Evolutionary conservation across 2,329 filamentous ascomycete species (phyloP).

Genomic region (Fusarium multiceps): DNA sequence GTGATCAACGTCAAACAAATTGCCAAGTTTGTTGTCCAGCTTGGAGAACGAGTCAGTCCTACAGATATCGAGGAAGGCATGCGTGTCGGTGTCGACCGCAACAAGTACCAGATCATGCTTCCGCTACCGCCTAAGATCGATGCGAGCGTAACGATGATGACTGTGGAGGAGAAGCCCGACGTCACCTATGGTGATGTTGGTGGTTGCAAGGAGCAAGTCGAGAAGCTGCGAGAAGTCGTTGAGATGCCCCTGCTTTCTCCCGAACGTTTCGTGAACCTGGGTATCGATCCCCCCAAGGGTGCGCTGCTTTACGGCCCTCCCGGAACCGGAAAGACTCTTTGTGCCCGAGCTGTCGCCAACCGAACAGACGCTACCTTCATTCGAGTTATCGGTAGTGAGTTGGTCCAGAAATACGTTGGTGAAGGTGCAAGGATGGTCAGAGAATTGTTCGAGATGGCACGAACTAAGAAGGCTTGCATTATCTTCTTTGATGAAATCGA

Average conservation of each 20-base stretch:
- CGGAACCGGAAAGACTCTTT: conserved; percentile 98
- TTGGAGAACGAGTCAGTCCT: conserved; percentile 94
- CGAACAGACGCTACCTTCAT: conserved; percentile 99
- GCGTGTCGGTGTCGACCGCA: conserved; percentile 97
- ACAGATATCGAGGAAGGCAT: conserved; percentile 99
- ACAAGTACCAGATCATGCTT: conserved; percentile 99
- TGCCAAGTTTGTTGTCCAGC: conserved; percentile 98
- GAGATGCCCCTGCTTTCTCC: conserved; percentile 98
- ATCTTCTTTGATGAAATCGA: conserved; percentile 98
- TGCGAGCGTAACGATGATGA: conserved; percentile 99
- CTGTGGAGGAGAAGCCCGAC: conserved; percentile 98
- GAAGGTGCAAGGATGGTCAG: conserved; percentile 98
- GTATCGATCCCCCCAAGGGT: conserved; percentile 98
- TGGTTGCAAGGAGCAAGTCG: conserved; percentile 99
- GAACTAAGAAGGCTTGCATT: conserved; percentile 99
- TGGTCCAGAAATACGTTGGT: conserved; percentile 99
- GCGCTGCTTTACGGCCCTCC: conserved; percentile 96
- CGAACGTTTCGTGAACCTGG: conserved; percentile 97
- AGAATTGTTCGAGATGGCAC: conserved; percentile 98
- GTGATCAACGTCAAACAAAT: conserved; percentile 99
- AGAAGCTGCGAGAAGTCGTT: conserved; percentile 98
- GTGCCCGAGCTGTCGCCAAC: conserved; percentile 96
- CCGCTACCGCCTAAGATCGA: conserved; percentile 98
- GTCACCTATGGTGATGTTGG: conserved; percentile 99
- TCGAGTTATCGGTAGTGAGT: conserved; percentile 95